phyloP scores from a whole-genome alignment of 2,329 filamentous ascomycete species.

The Parastagonospora nodorum region DNA sequence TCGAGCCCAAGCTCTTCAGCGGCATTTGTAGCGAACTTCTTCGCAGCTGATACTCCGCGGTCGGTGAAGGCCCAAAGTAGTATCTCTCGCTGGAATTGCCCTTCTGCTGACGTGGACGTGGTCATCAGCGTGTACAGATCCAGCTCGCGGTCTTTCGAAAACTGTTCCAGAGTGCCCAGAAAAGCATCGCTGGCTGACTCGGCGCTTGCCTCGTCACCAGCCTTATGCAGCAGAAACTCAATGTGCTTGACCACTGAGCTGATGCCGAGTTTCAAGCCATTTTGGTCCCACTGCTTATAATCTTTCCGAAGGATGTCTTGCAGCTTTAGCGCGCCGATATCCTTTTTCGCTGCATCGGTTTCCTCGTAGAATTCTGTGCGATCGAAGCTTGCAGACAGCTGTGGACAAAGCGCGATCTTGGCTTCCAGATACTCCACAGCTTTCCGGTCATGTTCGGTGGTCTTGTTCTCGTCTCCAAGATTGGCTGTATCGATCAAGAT shows the following conservation, averaged over 20 bases:
- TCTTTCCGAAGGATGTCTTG: conserved; percentile 77
- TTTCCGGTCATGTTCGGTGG: conserved; percentile 63
- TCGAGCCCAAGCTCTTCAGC: conserved; percentile 61
- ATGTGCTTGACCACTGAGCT: conserved; percentile 68
- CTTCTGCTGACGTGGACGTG: conserved; percentile 58
- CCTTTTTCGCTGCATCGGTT: conserved; percentile 68
- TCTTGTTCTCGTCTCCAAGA: conserved; percentile 64
- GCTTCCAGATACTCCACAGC: conserved; percentile 65
- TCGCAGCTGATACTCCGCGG: conserved; percentile 56
- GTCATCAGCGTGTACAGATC: conserved; percentile 73
- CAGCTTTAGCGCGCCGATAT: conserved; percentile 65
- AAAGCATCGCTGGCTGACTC: conserved; percentile 48
- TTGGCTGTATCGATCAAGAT: conserved; percentile 76
- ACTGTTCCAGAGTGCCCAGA: conserved; percentile 56
- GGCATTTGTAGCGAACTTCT: conserved; percentile 58
- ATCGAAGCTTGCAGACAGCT: conserved; percentile 54
- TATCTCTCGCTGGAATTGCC: conserved; percentile 67
- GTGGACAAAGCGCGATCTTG: conserved; percentile 51
- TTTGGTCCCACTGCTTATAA: conserved; percentile 76
- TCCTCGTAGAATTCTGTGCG: conserved; percentile 62
- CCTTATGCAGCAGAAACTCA: conserved; percentile 62
- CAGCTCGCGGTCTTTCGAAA: conserved; percentile 62
- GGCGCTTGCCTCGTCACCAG: conserved; percentile 47
- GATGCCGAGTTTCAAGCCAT: conserved; percentile 65
- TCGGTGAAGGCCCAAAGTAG: conserved; percentile 67